Conservation (phyloP, 768 basidiomycete species). For the Auriscalpium vulgare region DNA sequence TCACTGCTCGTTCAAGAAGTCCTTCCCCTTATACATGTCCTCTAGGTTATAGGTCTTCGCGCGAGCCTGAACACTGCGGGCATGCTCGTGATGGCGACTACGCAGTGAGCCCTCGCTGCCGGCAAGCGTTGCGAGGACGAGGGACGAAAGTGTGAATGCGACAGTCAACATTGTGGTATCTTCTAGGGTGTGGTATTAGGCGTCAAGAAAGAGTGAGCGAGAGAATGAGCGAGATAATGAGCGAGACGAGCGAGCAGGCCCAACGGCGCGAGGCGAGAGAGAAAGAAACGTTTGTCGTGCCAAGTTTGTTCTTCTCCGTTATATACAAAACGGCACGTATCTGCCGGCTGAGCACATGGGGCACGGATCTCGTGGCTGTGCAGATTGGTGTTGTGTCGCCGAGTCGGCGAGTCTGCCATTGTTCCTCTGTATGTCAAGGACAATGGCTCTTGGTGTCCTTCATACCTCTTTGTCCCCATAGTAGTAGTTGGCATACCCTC, state of each 20-base stretch:
- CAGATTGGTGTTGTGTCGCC: no score
- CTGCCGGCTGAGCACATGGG: no score
- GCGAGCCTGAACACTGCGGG: background rate
- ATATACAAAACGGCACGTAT: no score
- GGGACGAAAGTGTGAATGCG: background rate
- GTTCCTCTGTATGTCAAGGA: no score
- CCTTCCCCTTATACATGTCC: background rate
- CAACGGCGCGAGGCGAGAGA: no score
- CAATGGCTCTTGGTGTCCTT: no score
- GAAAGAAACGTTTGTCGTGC: no score
- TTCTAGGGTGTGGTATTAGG: background rate
- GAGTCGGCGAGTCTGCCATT: no score
- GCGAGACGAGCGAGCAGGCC: background rate
- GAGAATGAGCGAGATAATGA: background rate
- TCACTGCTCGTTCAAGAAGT: background rate
- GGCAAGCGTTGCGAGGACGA: background rate
- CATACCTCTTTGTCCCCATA: no score
- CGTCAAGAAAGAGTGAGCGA: background rate
- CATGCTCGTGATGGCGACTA: background rate
- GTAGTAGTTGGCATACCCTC: no score
- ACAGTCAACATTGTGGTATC: background rate
- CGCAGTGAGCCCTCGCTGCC: background rate
- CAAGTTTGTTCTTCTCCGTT: no score
- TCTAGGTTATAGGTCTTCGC: background rate
- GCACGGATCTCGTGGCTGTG: no score